Conservation (phyloP, 2,329 filamentous ascomycete species). For the Epicoccum sorghinum region DNA sequence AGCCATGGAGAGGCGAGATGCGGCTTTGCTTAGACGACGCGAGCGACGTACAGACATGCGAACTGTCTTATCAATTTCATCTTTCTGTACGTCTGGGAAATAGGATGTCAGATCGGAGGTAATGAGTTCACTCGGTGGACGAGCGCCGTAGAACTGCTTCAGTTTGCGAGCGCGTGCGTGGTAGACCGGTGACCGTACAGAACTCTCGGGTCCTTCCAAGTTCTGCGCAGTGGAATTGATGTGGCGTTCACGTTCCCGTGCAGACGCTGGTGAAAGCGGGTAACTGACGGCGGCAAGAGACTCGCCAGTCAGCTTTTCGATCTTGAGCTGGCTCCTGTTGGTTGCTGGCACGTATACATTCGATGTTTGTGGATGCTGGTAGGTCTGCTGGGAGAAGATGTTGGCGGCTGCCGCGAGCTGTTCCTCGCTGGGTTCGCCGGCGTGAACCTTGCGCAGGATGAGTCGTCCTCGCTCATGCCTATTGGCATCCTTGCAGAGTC, state of each 20-base stretch:
- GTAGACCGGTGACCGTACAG: conserved; percentile 43
- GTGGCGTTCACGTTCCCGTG: conserved; percentile 69
- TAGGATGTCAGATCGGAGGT: conserved; percentile 95
- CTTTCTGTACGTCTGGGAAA: conserved; percentile 92
- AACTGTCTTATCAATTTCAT: conserved; percentile 95
- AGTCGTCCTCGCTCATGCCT: conserved; percentile 87
- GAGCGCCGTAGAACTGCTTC: conserved; percentile 85
- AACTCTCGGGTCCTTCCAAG: conserved; percentile 49
- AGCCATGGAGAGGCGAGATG: conserved; percentile 89
- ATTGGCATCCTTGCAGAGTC: conserved; percentile 85
- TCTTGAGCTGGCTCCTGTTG: conserved; percentile 82
- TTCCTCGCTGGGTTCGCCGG: conserved; percentile 83
- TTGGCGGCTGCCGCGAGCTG: conserved; percentile 87
- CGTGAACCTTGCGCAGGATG: conserved; percentile 90
- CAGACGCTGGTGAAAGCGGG: conserved; percentile 80
- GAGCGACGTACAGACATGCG: conserved; percentile 91
- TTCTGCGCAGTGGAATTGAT: conserved; percentile 59
- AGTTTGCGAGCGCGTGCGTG: conserved; percentile 60
- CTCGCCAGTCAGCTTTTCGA: conserved; percentile 88
- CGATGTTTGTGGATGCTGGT: conserved; percentile 67
- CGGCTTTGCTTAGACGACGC: conserved; percentile 87
- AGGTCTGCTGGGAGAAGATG: conserved; percentile 83
- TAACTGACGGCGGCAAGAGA: conserved; percentile 84
- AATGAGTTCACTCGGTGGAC: conserved; percentile 95
- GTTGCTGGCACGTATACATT: conserved; percentile 64